Evolutionary conservation across 1,139 yeast genomes (phyloP), one percentile per base, ranked within the genome.

Genomic region (Hemisphaericaspora xylanilytica): DNA sequence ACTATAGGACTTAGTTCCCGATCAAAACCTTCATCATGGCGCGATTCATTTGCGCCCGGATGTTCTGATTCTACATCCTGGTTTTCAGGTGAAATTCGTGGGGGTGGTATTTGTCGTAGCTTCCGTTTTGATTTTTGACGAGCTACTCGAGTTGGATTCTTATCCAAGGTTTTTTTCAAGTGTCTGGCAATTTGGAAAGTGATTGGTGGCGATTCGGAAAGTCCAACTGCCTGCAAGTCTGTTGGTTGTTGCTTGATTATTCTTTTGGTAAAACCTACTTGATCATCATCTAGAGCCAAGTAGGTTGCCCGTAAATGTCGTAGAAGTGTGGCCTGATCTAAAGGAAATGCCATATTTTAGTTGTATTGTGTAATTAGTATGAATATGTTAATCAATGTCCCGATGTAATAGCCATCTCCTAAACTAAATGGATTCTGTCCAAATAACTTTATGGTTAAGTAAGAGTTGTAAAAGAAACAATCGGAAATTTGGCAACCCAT

Each of bases 121-220:
- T 39, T 35, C 30, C 21, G 32, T 24, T 26, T 38, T 24, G 35
- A 24, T 16, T 27, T 22, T 27, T 32, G 26, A 27, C 24, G 22
- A 26, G 12, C 3, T n/a, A 21, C 11, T 15, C 13, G 32, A 8
- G 14, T 21, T 17, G n/a, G 16, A 24, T 33, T 29, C 21, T 41
- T 37, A 12, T 40, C 33, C 6, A 45, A 33, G 8, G 48, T 20
- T 24, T 50, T 48, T 22, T 47, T 48, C 4, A 55, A 46, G 38
- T 58, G 61, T 22, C 59, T 40, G 6, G 62, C 59, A 4, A 56
- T 48, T 38, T 60, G 55, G 35, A 66, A 59, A 4, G 61, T 47
- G 5, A 67, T 66, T 1, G 73, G 73, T 0, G 73, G 73, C 1
- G 72, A 66, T 3, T 49, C 51, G 37, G 56, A 56, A 8, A 51